phyloP scores from a whole-genome alignment of 2,329 filamentous ascomycete genomes.

The Monilinia fructicola region DNA sequence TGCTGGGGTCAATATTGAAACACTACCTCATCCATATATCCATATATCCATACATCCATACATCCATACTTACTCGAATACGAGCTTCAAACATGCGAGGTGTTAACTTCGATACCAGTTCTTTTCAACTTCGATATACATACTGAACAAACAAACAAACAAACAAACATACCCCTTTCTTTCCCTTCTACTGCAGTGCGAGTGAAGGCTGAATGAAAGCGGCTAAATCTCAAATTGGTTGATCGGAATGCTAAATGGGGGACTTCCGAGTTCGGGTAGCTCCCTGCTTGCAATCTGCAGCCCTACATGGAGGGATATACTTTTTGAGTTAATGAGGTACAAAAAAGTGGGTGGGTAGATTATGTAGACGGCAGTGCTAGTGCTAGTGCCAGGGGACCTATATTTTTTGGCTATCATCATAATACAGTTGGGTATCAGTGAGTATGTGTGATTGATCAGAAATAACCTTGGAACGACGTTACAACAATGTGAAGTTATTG shows the following conservation, averaged over 20 bases:
- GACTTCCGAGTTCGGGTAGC: neutral
- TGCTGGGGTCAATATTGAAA: neutral
- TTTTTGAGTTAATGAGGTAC: neutral
- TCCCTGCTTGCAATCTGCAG: slow-evolving; percentile 3
- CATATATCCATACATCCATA: neutral
- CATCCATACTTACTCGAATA: no score
- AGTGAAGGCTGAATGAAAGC: neutral
- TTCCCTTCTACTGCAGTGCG: neutral
- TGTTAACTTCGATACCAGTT: neutral
- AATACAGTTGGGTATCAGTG: neutral
- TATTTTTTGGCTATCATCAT: neutral
- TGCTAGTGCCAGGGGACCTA: no score
- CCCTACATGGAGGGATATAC: neutral
- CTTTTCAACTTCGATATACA: neutral
- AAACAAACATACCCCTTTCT: no score
- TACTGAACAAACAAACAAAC: no score
- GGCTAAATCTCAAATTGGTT: neutral
- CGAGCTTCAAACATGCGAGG: no score
- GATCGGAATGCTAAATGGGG: neutral
- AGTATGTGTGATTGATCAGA: neutral
- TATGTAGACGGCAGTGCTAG: neutral
- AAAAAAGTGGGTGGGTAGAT: neutral
- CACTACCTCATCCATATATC: neutral
- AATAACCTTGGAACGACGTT: neutral
- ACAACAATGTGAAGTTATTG: neutral